Conservation (phyloP, 257 asterid species). For the Oldenlandia corymbosa region DNA sequence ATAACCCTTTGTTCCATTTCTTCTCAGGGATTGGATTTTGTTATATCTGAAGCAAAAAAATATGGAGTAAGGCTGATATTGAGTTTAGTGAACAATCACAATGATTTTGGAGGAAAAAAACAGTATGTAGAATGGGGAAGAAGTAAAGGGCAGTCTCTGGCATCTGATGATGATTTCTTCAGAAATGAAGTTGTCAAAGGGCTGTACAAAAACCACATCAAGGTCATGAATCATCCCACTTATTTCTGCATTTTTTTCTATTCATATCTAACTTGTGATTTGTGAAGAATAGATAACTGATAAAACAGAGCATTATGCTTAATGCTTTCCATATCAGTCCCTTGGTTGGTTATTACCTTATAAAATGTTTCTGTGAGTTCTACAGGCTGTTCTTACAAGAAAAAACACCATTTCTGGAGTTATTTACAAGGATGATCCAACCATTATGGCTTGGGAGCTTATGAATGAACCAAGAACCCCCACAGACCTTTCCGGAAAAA, state of each 20-base stretch:
- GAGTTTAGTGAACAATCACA: constrained; percentile 55
- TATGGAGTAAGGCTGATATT: constrained; percentile 53
- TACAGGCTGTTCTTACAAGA: constrained; percentile 60
- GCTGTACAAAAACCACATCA: constrained; percentile 52
- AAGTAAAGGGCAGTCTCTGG: constrained; percentile 28
- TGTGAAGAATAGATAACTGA: neutral
- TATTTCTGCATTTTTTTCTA: no score
- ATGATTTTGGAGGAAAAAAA: constrained; percentile 50
- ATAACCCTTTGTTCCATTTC: neutral
- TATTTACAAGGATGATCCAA: constrained; percentile 62
- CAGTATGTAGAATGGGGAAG: constrained; percentile 74
- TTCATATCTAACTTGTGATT: no score
- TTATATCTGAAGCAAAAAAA: constrained; percentile 50
- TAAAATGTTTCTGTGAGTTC: no score
- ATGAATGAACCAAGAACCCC: constrained; percentile 75
- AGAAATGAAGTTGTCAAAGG: constrained; percentile 38
- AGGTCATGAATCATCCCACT: constrained; percentile 25
- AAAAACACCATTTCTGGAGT: constrained; percentile 45
- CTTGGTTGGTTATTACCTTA: no score
- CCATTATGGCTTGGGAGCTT: constrained; percentile 80
- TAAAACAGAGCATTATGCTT: neutral
- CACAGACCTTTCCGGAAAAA: constrained; percentile 44
- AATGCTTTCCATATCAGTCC: no score
- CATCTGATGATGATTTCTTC: constrained; percentile 62
- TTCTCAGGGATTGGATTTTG: constrained; percentile 62